Base-by-base conservation (phyloP, 495 filamentous ascomycete species). In the Aspergillus bertholletiae region DNA sequence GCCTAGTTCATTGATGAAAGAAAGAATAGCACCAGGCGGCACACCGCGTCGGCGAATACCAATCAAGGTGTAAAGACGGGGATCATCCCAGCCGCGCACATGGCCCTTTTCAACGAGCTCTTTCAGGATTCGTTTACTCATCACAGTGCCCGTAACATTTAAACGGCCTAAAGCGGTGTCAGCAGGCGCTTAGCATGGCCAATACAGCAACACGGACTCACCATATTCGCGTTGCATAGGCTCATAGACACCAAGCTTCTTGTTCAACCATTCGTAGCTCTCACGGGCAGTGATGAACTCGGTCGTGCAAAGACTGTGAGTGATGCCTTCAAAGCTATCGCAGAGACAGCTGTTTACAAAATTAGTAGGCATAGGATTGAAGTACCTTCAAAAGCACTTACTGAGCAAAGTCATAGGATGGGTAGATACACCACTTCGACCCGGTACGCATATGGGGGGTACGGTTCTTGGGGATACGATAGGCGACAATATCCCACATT, bases 401-500 rank as follows among this genome's bases (percentile, higher is more conserved):
- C 71, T 96, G 89, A 7, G 91, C 88, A 59, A 96, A 93, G 65
- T 96, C 92, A 65, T 96, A 96, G 0, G 92, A 91, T 0, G 92
- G 92, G 59, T 93, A 96, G 43, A 96, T 89, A 60, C 79, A 82
- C 88, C 89, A 96, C 65, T 85, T 80, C 53, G 78, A 70, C 6
- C 84, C 85, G 0, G 91, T 92, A 43, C 86, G 78, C 65, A 86
- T 83, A 61, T 96, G 92, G 24, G 85, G 78, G 58, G 18, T 43
- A 2, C 18, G 39, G 17, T 70, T 69, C 37, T 70, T 84, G 76
- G 37, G 84, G 73, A 96, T 84, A 5, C 91, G 81, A 71, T 93
- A 96, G 5, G 91, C 91, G 7, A 87, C 83, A 49, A 92, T 66
- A 68, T 78, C 80, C 78, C 71, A 80, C 85, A 88, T 83, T 69